Evolutionary conservation across 2,329 filamentous ascomycete species (phyloP), one percentile per base, ranked within the genome.

Genomic region (Pestalotiopsis fici): DNA sequence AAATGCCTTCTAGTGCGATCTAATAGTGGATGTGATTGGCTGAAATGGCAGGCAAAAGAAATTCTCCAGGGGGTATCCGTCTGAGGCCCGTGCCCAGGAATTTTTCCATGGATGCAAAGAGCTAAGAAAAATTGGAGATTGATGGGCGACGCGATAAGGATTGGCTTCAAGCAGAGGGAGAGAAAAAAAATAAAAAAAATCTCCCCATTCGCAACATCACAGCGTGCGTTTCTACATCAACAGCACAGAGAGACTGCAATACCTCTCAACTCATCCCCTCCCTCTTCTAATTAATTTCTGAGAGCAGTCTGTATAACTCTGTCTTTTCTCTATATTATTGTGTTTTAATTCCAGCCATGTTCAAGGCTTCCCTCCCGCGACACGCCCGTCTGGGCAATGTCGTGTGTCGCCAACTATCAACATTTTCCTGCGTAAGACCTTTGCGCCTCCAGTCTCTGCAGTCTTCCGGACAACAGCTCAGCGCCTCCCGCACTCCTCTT

Each of bases 281-380:
- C 15, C 28, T 35, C 15, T 60, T 35, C n/a, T 37, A 37, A 25
- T 50, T 35, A 35, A 35, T 35, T 50, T 50, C 43, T 18, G n/a
- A 21, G 43, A n/a, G 55, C 11, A 31, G 55, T 60, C 57, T 60
- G 21, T 35, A 31, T 31, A 31, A 15, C n/a, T n/a, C n/a, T n/a
- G n/a, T 31, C 28, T 31, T 35, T 37, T 65, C 63, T 31, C 23
- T 54, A 21, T 55, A 23, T 31, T 37, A 39, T 35, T 60, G n/a
- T 31, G n/a, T 31, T 35, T 57, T 37, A 37, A 23, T 59, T 23
- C n/a, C 25, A 12, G 31, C 6, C 13, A 70, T 70, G 68, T 70
- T 70, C 65, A 66, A 66, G 62, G 47, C 67, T 28, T 66, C 66
- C n/a, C 31, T 70, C 21, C 65, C 62, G 65, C 64, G 67, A 60